A percentile compares a stretch with the other conserved stretches of the same genome.
Evolutionary conservation across 306 rosid genomes (phyloP).

Genomic region (Pyrus pyrifolia): DNA sequence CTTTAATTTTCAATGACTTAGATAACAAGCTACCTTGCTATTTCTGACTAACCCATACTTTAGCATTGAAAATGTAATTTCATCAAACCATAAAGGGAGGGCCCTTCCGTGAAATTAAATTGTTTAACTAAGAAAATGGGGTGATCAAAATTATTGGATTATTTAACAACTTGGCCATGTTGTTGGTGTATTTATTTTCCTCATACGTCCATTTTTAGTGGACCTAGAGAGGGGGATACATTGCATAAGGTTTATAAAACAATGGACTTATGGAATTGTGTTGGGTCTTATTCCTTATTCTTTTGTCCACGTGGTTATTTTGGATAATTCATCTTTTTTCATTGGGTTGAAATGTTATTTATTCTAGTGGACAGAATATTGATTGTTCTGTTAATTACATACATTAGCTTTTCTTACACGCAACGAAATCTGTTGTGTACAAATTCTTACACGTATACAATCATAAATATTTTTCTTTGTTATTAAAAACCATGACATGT

Average conservation of each 20-base stretch:
- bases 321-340: background rate
- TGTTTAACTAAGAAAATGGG: background rate
- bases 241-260: background rate
- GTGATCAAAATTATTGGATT: background rate
- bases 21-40: background rate
- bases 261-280: background rate
- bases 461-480: background rate
- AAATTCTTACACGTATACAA: background rate
- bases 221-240: background rate
- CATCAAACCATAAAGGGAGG: background rate
- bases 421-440: background rate
- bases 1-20: background rate
- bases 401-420: background rate
- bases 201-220: background rate
- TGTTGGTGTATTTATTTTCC: background rate
- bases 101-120: background rate
- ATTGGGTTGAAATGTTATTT: background rate
- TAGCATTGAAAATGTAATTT: background rate
- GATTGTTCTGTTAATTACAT: background rate
- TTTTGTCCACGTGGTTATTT: background rate
- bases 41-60: background rate
- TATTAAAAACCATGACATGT: too few relatives aligned
- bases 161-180: background rate
- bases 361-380: background rate
- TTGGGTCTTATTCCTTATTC: background rate